These are phyloP conservation scores for Pseudonectria buxi DNA, from an alignment of 2,329 filamentous ascomycete genomes.

Conservation along the genomic window DNA sequence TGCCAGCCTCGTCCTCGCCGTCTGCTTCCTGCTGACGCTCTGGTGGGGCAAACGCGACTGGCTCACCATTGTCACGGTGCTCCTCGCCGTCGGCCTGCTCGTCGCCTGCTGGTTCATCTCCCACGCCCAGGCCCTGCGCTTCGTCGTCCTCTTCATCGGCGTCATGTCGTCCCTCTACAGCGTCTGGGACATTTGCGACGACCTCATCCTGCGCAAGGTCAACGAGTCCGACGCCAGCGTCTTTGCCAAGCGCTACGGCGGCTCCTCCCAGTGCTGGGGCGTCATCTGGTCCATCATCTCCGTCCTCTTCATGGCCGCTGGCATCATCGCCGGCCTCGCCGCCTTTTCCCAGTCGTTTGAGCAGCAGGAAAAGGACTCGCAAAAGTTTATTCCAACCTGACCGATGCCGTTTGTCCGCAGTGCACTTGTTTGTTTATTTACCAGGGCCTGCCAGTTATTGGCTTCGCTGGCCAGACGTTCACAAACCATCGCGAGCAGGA, in stretches of 20 bases:
- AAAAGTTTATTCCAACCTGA: slow-evolving; percentile 54
- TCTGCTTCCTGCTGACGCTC: slow-evolving; percentile 69
- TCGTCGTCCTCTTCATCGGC: slow-evolving; percentile 72
- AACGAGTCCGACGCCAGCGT: slow-evolving; percentile 74
- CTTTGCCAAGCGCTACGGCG: slow-evolving; percentile 71
- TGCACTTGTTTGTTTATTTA: slow-evolving; percentile 1
- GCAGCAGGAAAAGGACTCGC: slow-evolving; percentile 62
- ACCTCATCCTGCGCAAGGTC: slow-evolving; percentile 72
- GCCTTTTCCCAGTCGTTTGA: slow-evolving; percentile 65
- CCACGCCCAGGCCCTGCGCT: slow-evolving; percentile 66
- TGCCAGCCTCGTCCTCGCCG: slow-evolving; percentile 65
- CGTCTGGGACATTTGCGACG: slow-evolving; percentile 81
- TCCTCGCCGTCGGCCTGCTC: slow-evolving; percentile 63
- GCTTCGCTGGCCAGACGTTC: slow-evolving; percentile 1
- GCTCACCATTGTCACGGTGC: slow-evolving; percentile 65
- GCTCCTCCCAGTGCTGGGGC: slow-evolving; percentile 75
- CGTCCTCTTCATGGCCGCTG: slow-evolving; percentile 61
- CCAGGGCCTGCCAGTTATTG: slow-evolving; percentile 2
- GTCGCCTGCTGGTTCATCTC: slow-evolving; percentile 75
- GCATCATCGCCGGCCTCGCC: slow-evolving; percentile 69
- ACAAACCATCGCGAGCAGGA: too few species aligned
- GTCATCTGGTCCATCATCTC: slow-evolving; percentile 72
- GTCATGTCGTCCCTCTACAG: slow-evolving; percentile 77
- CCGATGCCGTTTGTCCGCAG: neutral
- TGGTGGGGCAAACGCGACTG: slow-evolving; percentile 79